Evolutionary conservation across 352 stramenopile species (phyloP), one percentile per base, ranked within the genome.

Genomic region (Thraustotheca clavata): DNA sequence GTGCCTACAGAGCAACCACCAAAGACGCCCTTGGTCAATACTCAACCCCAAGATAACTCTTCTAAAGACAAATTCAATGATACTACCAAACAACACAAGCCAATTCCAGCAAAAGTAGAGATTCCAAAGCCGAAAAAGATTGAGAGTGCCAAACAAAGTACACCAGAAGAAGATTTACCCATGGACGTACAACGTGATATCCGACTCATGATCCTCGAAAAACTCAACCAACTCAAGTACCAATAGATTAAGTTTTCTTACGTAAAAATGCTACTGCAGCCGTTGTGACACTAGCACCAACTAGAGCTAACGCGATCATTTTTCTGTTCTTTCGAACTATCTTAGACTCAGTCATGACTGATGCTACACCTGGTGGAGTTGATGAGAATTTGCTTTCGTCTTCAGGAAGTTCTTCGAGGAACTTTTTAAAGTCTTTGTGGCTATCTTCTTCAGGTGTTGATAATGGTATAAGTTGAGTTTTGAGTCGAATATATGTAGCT

Each of bases 401-500:
- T 1, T 39, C 27, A 1, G 54, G 54, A 24, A 62, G 33, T 1
- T 20, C 50, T 11, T 60, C 31, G 20, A 49, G 20, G 14, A 9
- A 20, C 50, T 22, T 38, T 1, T 46, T 38, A 24, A 39, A 22
- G 38, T 43, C 34, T 6, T 52, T 31, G 34, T 18, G n/a, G 24
- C 39, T 38, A 41, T 52, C 55, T n/a, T 8, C 20, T 4, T 46
- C 34, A n/a, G 6, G 11, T 9, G 8, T 26, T 32, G 57, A 40
- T 31, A 14, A 11, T 22, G 41, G 40, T 39, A 12, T 32, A 24
- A 22, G n/a, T 18, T 54, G 73, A 31, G 91, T 69, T 34, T 84
- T 83, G 3, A 94, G 69, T 0, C 81, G 79, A 46, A 94, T 80
- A 60, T 91, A 92, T 62, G 91, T 90, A 72, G 89, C 91, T 31